Conservation (phyloP, 306 rosid genomes). For the Cicer chorassanicum region DNA sequence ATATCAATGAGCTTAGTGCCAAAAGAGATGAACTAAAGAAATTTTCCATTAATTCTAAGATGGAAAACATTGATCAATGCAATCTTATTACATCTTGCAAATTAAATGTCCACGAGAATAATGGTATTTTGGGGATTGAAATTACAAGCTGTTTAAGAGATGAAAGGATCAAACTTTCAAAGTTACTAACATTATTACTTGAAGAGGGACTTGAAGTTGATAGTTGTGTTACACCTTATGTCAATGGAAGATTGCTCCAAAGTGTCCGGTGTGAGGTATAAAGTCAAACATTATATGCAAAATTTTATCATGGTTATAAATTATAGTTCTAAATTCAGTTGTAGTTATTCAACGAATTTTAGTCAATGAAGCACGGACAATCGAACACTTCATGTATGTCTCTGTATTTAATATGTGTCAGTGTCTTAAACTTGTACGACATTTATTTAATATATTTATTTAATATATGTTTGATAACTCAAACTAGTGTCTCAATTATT, state of each 20-base stretch:
- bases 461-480: no score
- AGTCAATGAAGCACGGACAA: no score
- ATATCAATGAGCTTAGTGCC: slow-evolving; percentile 49
- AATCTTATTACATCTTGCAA: neutral
- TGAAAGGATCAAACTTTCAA: slow-evolving; percentile 46
- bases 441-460: no score
- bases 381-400: no score
- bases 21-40: slow-evolving; percentile 60
- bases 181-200: slow-evolving; percentile 47
- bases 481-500: no score
- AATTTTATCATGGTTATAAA: no score
- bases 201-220: slow-evolving; percentile 58
- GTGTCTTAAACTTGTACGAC: no score
- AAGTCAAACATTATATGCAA: neutral
- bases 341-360: no score
- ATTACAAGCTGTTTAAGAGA: slow-evolving; percentile 42
- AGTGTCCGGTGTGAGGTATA: slow-evolving; percentile 63
- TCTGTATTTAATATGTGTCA: no score
- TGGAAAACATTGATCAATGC: neutral
- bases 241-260: slow-evolving; percentile 57
- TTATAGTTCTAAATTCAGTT: no score
- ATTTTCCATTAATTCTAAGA: neutral
- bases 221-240: slow-evolving; percentile 51
- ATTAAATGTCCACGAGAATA: slow-evolving; percentile 48
- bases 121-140: slow-evolving; percentile 53